phyloP scores from a whole-genome alignment of 345 rosid species.

The Populus nigra region DNA sequence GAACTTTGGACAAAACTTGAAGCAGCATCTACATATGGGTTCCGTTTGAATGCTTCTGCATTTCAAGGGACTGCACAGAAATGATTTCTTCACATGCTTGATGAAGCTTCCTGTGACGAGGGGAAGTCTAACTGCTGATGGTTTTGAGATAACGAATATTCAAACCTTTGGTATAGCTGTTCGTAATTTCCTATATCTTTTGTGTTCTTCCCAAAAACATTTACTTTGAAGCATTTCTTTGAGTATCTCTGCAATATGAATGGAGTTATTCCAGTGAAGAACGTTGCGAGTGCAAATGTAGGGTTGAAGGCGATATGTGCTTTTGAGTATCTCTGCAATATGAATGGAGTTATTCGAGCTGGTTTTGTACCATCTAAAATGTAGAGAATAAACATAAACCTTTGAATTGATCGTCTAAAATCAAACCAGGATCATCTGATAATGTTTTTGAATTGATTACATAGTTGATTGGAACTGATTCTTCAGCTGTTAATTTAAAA shows the following conservation, averaged over 20 bases:
- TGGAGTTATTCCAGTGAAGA: too few species aligned
- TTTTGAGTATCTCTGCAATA: too few species aligned
- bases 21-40: slow-evolving; percentile 52
- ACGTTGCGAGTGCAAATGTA: too few species aligned
- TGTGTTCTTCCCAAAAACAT: background rate
- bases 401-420: too few species aligned
- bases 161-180: background rate
- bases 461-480: too few species aligned
- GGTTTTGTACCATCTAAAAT: too few species aligned
- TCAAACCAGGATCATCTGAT: too few species aligned
- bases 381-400: too few species aligned
- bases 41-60: slow-evolving; percentile 28
- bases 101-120: slow-evolving; percentile 68
- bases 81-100: slow-evolving; percentile 87
- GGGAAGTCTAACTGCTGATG: background rate
- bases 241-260: background rate
- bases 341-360: too few species aligned
- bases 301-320: too few species aligned
- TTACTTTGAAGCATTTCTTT: background rate
- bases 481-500: too few species aligned
- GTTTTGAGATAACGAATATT: slow-evolving; percentile 6
- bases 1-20: slow-evolving; percentile 93
- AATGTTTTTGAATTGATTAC: too few species aligned
- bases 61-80: slow-evolving; percentile 36
- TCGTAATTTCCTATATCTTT: background rate